phyloP scores from a whole-genome alignment of 345 rosid genomes.

The Garcia nutans region DNA sequence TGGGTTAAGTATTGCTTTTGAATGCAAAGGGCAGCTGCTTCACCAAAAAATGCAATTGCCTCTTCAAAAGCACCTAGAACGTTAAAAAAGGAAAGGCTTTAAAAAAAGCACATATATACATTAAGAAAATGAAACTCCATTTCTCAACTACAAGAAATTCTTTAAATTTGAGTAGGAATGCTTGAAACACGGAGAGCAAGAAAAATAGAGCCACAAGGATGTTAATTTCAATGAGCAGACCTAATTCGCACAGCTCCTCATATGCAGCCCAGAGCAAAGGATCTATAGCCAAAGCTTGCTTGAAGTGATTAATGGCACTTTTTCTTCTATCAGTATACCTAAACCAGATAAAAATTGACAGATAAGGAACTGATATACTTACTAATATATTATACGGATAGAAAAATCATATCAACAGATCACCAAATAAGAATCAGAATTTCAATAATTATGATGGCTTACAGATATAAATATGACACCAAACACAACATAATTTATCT shows the following conservation, averaged over 20 bases:
- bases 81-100: slow-evolving; percentile 8
- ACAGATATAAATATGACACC: not conserved
- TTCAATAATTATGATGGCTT: not conserved
- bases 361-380: slow-evolving; percentile 16
- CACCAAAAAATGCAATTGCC: slow-evolving; percentile 80
- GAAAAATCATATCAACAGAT: not conserved
- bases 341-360: slow-evolving; percentile 20
- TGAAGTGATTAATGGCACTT: slow-evolving; percentile 75
- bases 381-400: not conserved
- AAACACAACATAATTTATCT: not conserved
- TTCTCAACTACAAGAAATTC: not conserved
- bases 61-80: slow-evolving; percentile 88
- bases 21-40: slow-evolving; percentile 75
- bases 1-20: slow-evolving; percentile 73
- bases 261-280: slow-evolving; percentile 96
- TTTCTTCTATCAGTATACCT: slow-evolving; percentile 94
- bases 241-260: slow-evolving; percentile 88
- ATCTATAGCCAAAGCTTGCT: slow-evolving; percentile 78
- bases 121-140: not conserved
- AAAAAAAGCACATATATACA: slow-evolving; percentile 3
- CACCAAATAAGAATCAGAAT: not conserved
- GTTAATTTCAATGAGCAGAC: slow-evolving; percentile 40
- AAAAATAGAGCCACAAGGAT: not conserved
- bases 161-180: not conserved
- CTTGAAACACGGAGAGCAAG: slow-evolving; percentile 4